Percentiles rank a stretch among this genome's conserved stretches.
phyloP scores from a whole-genome alignment of 2,329 filamentous ascomycete species.

The Sphaceloma murrayae region DNA sequence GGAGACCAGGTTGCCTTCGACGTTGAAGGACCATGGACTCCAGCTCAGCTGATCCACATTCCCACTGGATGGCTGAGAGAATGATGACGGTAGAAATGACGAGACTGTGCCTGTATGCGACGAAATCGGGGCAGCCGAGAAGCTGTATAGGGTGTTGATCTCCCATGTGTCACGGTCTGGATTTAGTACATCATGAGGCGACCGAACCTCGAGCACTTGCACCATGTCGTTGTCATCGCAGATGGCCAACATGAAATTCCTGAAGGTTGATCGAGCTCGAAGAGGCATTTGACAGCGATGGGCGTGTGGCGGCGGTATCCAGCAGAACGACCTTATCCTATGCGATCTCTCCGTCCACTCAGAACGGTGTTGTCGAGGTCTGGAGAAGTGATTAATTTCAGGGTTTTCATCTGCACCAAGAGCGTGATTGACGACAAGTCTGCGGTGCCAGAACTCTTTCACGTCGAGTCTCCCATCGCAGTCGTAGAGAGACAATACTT shows the following conservation, averaged over 20 bases:
- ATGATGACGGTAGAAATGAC: slow-evolving; percentile 4
- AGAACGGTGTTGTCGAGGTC: background rate
- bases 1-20: slow-evolving; percentile 22
- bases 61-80: background rate
- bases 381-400: background rate
- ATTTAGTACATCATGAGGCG: slow-evolving; percentile 29
- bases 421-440: slow-evolving; percentile 43
- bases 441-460: slow-evolving; percentile 42
- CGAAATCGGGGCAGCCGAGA: background rate
- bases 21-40: slow-evolving; percentile 31
- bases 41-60: slow-evolving; percentile 31
- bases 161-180: slow-evolving; percentile 19
- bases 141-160: background rate
- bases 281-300: background rate
- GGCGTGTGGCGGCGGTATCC: background rate
- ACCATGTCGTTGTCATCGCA: slow-evolving; percentile 36
- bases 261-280: background rate
- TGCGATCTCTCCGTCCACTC: background rate
- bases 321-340: slow-evolving; percentile 10
- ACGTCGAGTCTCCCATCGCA: slow-evolving; percentile 35
- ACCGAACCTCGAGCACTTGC: slow-evolving; percentile 29
- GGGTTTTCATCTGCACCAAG: slow-evolving; percentile 24
- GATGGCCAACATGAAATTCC: slow-evolving; percentile 34
- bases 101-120: background rate
- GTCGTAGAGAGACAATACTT: slow-evolving; percentile 49